These are phyloP conservation scores for Spongospora subterranea DNA, from an alignment of 208 protist genomes.

Conservation along the genomic window DNA sequence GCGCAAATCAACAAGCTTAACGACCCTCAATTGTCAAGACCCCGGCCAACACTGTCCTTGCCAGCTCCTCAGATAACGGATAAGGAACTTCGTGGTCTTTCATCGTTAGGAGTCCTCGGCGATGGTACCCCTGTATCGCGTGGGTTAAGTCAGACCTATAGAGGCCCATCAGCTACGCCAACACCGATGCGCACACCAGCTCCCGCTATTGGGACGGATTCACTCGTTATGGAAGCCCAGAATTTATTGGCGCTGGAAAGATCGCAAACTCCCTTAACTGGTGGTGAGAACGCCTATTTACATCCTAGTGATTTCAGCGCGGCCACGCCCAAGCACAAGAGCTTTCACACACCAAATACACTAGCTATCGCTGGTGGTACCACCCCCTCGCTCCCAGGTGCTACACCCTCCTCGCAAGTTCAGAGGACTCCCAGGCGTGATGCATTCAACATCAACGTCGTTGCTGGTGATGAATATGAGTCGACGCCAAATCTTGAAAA, in stretches of 20 bases:
- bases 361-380: background rate
- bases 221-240: conserved; percentile 77
- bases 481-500: conserved; percentile 10
- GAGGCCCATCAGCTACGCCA: conserved; percentile 54
- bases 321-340: conserved; percentile 36
- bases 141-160: background rate
- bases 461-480: conserved; percentile 40
- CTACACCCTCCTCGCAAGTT: background rate
- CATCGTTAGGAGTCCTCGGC: conserved; percentile 31
- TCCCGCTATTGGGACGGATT: conserved; percentile 30
- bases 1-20: conserved; percentile 74
- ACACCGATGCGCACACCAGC: conserved; percentile 62
- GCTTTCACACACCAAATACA: conserved; percentile 27
- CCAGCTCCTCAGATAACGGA: conserved; percentile 65
- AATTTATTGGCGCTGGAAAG: conserved; percentile 77
- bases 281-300: conserved; percentile 78
- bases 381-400: background rate
- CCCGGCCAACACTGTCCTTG: background rate
- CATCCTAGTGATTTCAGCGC: conserved; percentile 38
- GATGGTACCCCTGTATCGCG: background rate
- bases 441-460: conserved; percentile 65
- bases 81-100: conserved; percentile 69
- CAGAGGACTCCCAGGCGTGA: conserved; percentile 31
- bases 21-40: conserved; percentile 60
- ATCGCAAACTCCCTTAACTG: conserved; percentile 79